Base-by-base conservation (phyloP, 2,329 filamentous ascomycete species). In the Grosmannia clavigera region DNA sequence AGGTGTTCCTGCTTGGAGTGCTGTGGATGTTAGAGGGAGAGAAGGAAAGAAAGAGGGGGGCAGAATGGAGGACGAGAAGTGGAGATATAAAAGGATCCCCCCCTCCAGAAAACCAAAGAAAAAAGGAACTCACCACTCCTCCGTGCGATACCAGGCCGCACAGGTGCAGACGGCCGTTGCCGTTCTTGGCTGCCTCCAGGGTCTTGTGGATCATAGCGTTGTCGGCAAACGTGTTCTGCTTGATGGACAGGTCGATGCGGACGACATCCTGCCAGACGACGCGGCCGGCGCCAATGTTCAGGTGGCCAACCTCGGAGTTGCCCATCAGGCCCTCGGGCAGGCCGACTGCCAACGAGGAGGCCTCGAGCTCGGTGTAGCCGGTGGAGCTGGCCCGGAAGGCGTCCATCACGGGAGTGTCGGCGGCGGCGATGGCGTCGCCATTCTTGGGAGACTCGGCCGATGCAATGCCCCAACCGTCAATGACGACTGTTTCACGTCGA, bases 221-320 rank as follows among this genome's bases (percentile, higher is more conserved):
- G 72, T 87, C 81, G 74, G 84, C 81, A 68, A 96, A 74, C 73
- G 95, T 84, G 65, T 82, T 84, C 69, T 91, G 90, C 81, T 92
- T 94, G 77, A 96, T 86, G 51, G 88, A 87, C 76, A 87, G 87
- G 74, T 96, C 94, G 76, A 99, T 99, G 69, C 94, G 88, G 66
- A 99, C 94, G 65, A 95, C 90, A 73, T 94, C 92, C 75, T 99
- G 94, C 94, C 94, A 99, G 69, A 99, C 94, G 63, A 99, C 94
- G 70, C 94, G 84, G 61, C 94, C 94, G 62, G 94, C 94, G 69
- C 94, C 94, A 73, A 99, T 97, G 81, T 99, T 99, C 78, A 99
- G 76, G 76, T 99, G 94, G 64, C 94, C 94, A 73, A 99, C 94
- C 76, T 99, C 94, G 68, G 90, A 95, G 81, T 99, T 99, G 66